phyloP scores from a whole-genome alignment of 805 yeast genomes.

The Cyberlindnera galapagoensis region DNA sequence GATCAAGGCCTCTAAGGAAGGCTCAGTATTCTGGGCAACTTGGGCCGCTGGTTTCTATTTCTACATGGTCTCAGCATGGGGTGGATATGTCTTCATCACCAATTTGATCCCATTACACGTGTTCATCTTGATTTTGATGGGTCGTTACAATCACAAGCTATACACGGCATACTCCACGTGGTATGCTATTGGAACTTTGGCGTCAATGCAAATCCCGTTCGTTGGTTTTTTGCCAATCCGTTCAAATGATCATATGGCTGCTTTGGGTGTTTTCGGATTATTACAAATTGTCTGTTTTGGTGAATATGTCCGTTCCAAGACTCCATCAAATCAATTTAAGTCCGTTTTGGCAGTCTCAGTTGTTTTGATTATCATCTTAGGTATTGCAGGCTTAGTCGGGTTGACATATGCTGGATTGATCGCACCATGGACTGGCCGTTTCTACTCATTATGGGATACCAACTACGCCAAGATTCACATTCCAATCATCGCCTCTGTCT shows the following conservation, averaged over 20 bases:
- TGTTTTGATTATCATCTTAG: conserved; percentile 47
- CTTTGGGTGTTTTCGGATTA: conserved; percentile 94
- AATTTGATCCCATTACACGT: conserved; percentile 95
- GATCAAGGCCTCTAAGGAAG: conserved; percentile 90
- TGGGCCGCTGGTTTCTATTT: conserved; percentile 85
- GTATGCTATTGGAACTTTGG: conserved; percentile 96
- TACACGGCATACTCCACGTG: conserved; percentile 93
- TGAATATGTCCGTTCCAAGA: conserved; percentile 66
- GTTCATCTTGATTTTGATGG: conserved; percentile 86
- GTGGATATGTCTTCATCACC: conserved; percentile 98
- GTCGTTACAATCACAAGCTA: conserved; percentile 76
- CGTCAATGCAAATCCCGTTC: conserved; percentile 98
- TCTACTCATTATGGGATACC: conserved; percentile 97
- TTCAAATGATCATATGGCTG: conserved; percentile 97
- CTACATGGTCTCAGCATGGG: conserved; percentile 99
- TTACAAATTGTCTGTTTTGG: conserved; percentile 87
- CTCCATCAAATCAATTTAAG: conserved; percentile 68
- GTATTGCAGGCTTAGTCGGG: conserved; percentile 63
- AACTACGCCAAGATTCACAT: conserved; percentile 95
- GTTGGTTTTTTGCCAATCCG: conserved; percentile 96
- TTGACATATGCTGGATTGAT: conserved; percentile 89
- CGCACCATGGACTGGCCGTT: conserved; percentile 99
- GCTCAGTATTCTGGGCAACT: conserved; percentile 79
- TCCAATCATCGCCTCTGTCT: conserved; percentile 97
- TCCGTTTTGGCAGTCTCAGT: conserved; percentile 59